Evolutionary conservation across 1,139 yeast species (phyloP).

Genomic region (Nakaseomyces sp.): DNA sequence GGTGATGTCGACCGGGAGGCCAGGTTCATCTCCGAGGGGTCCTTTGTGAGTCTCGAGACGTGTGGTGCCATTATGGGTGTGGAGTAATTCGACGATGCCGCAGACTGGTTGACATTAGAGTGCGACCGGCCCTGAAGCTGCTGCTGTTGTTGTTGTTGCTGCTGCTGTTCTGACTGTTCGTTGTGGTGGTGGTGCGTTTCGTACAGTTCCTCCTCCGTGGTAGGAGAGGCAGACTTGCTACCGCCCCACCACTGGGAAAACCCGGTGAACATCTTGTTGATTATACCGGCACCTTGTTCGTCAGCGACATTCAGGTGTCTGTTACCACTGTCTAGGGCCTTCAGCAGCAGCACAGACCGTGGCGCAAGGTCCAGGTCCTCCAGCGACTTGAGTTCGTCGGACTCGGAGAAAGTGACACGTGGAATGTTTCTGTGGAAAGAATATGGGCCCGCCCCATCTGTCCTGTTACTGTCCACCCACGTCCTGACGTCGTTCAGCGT

Average conservation of each 20-base stretch:
- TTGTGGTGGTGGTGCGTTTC: no score
- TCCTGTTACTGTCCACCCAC: slow-evolving; percentile 52
- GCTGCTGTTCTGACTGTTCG: no score
- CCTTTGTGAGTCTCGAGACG: slow-evolving; percentile 11
- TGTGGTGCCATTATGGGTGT: slow-evolving; percentile 17
- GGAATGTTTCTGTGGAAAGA: slow-evolving; percentile 41
- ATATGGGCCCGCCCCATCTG: slow-evolving; percentile 41
- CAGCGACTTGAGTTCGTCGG: slow-evolving; percentile 46
- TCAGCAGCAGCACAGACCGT: slow-evolving; percentile 48
- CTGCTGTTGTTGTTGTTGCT: no score
- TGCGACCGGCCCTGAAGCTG: neutral
- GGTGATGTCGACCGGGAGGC: slow-evolving; percentile 27
- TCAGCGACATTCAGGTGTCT: slow-evolving; percentile 13
- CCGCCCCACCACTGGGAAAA: slow-evolving; percentile 30
- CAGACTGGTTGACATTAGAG: slow-evolving; percentile 11
- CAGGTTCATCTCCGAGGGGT: slow-evolving; percentile 15
- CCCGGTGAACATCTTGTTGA: slow-evolving; percentile 29
- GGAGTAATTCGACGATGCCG: slow-evolving; percentile 22
- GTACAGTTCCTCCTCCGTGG: neutral
- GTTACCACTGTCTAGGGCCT: neutral
- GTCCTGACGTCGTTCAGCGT: slow-evolving; percentile 41
- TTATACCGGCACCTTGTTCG: slow-evolving; percentile 27
- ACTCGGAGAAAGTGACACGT: slow-evolving; percentile 38
- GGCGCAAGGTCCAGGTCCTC: slow-evolving; percentile 48
- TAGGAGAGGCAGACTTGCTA: neutral